Evolutionary conservation across 2,329 filamentous ascomycete genomes (phyloP).

Genomic region (Calonectria pauciramosa): DNA sequence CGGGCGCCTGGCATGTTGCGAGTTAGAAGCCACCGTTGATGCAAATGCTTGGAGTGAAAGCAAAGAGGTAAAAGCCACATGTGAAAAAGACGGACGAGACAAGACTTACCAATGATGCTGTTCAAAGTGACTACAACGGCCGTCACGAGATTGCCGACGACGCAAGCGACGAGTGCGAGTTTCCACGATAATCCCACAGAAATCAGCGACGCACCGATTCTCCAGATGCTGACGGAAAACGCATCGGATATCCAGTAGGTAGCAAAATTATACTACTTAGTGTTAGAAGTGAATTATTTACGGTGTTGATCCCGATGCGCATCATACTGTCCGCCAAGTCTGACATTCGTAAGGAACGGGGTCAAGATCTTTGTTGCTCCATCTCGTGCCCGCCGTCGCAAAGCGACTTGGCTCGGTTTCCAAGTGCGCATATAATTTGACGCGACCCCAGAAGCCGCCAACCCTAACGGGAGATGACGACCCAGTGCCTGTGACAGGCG

Average conservation of each 20-base stretch:
- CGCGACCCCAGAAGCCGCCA: background rate
- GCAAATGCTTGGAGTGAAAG: background rate
- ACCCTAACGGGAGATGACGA: background rate
- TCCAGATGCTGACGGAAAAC: conserved; percentile 1
- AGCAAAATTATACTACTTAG: background rate
- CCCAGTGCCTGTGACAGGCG: background rate
- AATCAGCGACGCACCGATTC: background rate
- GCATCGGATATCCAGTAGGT: background rate
- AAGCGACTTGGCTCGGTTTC: background rate
- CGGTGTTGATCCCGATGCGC: background rate
- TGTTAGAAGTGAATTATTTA: background rate
- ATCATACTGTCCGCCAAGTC: background rate
- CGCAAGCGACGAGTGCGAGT: background rate
- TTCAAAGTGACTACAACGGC: background rate
- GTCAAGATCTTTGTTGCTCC: background rate
- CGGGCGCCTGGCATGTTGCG: background rate
- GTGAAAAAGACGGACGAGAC: background rate
- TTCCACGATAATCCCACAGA: conserved; percentile 1
- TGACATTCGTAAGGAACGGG: background rate
- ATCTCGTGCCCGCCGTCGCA: background rate
- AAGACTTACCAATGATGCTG: background rate
- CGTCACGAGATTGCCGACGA: background rate
- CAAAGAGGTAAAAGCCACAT: background rate
- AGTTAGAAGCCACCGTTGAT: too few relatives aligned
- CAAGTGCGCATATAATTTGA: background rate